These are phyloP conservation scores for Hanseniaspora sp. DNA, from an alignment of 1,139 yeast genomes.

Conservation along the genomic window DNA sequence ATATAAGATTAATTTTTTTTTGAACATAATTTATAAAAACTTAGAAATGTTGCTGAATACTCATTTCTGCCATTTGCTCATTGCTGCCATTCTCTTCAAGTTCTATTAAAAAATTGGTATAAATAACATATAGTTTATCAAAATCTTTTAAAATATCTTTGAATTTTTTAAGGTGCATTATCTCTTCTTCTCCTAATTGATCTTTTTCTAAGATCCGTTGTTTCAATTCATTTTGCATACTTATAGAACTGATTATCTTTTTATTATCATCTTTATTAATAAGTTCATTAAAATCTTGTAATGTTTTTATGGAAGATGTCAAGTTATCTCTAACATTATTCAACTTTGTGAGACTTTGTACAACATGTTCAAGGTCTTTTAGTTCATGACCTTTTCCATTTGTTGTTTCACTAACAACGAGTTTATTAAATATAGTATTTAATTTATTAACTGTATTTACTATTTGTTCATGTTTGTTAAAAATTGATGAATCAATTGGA, in stretches of 20 bases:
- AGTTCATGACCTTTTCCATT: background rate
- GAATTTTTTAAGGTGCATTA: background rate
- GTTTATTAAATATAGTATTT: background rate
- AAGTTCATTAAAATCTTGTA: background rate
- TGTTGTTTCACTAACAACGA: background rate
- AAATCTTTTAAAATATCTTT: constrained; percentile 12
- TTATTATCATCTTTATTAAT: constrained; percentile 3
- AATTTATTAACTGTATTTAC: background rate
- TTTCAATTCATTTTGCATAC: constrained; percentile 11
- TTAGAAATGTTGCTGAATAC: background rate
- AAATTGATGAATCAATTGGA: background rate
- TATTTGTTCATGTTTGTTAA: constrained; percentile 2
- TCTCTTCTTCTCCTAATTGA: background rate
- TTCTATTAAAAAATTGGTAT: background rate
- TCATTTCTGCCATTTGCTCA: background rate
- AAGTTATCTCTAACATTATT: constrained; percentile 4
- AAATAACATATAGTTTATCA: constrained; percentile 9
- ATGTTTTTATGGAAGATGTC: background rate
- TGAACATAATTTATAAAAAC: no score
- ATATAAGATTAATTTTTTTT: no score
- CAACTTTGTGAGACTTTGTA: background rate
- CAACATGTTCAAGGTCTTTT: background rate
- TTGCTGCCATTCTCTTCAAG: background rate
- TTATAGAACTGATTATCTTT: constrained; percentile 1
- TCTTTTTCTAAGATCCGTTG: background rate